Evolutionary conservation across 495 filamentous ascomycete genomes (phyloP), one percentile per base, ranked within the genome.

Genomic region (Aspergillus taichungensis): DNA sequence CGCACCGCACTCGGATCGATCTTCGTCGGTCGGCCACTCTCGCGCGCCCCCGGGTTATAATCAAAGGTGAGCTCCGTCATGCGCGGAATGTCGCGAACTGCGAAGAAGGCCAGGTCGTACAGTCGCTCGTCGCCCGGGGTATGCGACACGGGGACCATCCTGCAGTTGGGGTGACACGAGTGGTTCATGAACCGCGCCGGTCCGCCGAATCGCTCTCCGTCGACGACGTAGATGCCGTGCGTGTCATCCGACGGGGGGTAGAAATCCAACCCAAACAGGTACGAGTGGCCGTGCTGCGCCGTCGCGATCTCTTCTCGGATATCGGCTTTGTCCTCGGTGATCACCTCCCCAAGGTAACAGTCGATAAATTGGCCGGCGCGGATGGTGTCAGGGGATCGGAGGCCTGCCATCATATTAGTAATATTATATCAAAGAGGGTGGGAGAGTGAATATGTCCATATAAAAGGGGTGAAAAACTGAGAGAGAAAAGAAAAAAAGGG

Each of bases 61-160:
- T 94, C 87, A 43, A 97, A 95, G 0, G 86, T 94, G 8, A 97
- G 53, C 56, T 97, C 90, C 6, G 79, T 81, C 3, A 71, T 73
- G 2, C 78, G 71, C 0, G 71, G 65, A 27, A 98, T 88, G 30
- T 85, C 78, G 7, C 73, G 57, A 6, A 79, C 64, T 0, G 91
- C 85, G 50, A 98, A 98, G 49, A 96, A 81, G 0, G 88, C 90
- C 3, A 98, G 66, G 46, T 95, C 84, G 55, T 96, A 94, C 8
- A 95, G 68, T 10, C 75, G 71, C 27, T 78, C 72, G 47, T 95
- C 87, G 3, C 77, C 74, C 37, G 85, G 82, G 50, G 88, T 86
- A 12, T 79, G 82, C 6, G 87, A 86, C 0, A 92, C 85, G 0
- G 88, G 81, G 52, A 91, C 87, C 43, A 89, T 85, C 29, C 83